Evolutionary conservation across 1,284 basidiomycete species (phyloP), one percentile per base, ranked within the genome.

Genomic region (Tilletiopsis washingtonensis): DNA sequence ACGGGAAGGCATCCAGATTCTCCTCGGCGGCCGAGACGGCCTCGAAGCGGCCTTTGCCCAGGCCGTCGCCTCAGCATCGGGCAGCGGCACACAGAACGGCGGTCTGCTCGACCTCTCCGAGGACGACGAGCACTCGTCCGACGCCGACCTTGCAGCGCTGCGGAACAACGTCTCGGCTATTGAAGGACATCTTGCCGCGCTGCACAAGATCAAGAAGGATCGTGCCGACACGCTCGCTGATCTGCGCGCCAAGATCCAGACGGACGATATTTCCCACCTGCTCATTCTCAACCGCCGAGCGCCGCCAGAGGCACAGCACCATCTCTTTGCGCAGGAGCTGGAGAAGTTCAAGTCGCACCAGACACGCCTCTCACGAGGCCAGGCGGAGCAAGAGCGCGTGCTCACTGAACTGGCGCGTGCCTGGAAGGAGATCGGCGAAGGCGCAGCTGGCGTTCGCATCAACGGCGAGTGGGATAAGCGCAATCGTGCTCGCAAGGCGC

Each of bases 181-280:
- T 41, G 64, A 69, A 32, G 58, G 57, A 25, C 48, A 55, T 19
- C 53, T 69, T 0, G 26, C 36, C 23, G 63, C 61, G 43, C 54
- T 71, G 23, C 58, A 60, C 46, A 61, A 64, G 51, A 58, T 71
- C 53, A 65, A 70, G 24, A 56, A 57, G 44, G 91, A 97, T 74
- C 79, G 93, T 34, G 81, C 80, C 19, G 87, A 91, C 54, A 84
- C 91, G 0, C 76, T 98, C 42, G 88, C 87, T 70, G 91, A 97
- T 71, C 78, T 98, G 43, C 97, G 97, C 74, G 89, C 94, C 42
- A 90, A 88, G 88, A 82, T 97, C 41, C 94, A 96, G 81, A 79
- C 80, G 25, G 94, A 98, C 75, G 94, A 98, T 65, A 93, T 98
- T 7, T 97, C 91, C 0, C 90, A 94, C 69, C 78, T 96, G 0